These are phyloP conservation scores for Sphaerobolus stellatus DNA, from an alignment of 1,284 basidiomycete genomes.

Conservation along the genomic window DNA sequence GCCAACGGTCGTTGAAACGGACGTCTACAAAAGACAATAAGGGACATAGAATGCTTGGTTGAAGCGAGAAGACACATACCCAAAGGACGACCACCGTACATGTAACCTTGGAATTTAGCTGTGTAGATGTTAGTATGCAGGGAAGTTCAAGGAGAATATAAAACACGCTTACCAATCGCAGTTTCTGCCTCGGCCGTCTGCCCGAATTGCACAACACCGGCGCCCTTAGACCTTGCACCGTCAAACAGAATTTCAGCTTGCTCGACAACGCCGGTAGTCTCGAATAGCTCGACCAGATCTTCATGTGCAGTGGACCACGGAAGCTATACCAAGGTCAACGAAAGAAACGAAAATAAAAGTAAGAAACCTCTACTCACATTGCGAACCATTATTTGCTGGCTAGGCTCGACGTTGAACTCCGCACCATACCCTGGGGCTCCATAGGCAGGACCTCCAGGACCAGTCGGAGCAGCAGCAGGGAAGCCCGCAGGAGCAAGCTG, in stretches of 20 bases:
- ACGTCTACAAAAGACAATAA: constrained; percentile 55
- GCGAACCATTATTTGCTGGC: constrained; percentile 95
- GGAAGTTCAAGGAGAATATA: background rate
- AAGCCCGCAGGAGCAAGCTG: constrained; percentile 50
- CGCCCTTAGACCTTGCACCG: constrained; percentile 86
- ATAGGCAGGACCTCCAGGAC: constrained; percentile 29
- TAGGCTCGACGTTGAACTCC: constrained; percentile 68
- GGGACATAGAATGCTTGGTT: background rate
- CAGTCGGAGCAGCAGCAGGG: constrained; percentile 44
- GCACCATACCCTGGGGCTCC: constrained; percentile 27
- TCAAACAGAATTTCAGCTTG: constrained; percentile 94
- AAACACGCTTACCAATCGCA: constrained; percentile 67
- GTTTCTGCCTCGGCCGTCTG: constrained; percentile 87
- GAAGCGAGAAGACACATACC: constrained; percentile 45
- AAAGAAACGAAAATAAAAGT: background rate
- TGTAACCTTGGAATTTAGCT: constrained; percentile 90
- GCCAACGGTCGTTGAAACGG: constrained; percentile 90
- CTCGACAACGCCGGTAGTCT: constrained; percentile 94
- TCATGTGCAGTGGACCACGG: constrained; percentile 99
- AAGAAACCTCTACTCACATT: constrained; percentile 65
- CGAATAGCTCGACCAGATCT: constrained; percentile 95
- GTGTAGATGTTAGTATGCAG: background rate
- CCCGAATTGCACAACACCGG: constrained; percentile 94
- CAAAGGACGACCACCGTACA: constrained; percentile 88
- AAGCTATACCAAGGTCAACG: constrained; percentile 52